Base-by-base conservation (phyloP, 176 grass and related monocot genomes). In the Tillandsia leiboldiana region DNA sequence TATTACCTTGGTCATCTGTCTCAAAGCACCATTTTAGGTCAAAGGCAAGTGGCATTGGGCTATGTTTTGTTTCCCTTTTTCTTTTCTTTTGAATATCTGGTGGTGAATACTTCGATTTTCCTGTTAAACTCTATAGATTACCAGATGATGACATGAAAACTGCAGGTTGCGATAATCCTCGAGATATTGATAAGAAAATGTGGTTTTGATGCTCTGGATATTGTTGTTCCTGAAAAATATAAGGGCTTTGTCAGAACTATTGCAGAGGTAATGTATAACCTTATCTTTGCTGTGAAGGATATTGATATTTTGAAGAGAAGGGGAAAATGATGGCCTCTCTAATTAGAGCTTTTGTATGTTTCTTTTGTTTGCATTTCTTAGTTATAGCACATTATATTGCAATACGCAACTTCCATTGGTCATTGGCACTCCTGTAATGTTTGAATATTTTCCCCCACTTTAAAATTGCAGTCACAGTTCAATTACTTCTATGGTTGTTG, bases 101-200 rank as follows among this genome's bases (percentile, higher is more conserved):
- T 72, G 51, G 33, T 42, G 33, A 42, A 42, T 42, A 6, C 33
- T 42, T 42, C 0, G 33, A 42, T 42, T 73, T 79, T 70, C 72
- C 62, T 65, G 49, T 53, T 12, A 66, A 17, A 51, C 33, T 11
- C 12, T 63, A 54, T 79, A 51, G 62, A 65, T 72, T 50, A 42
- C 8, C 69, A 58, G 59, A 10, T 63, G 61, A 10, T 71, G 13
- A 13, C 56, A 3, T 77, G 48, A 67, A 79, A 72, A 70, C 67
- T 81, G 73, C 82, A 97, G 93, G 89, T 92, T 83, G 71, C 50
- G 1, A 62, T 97, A 20, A 92, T 97, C 72, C 65, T 92, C 28
- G 89, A 97, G 75, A 97, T 97, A 85, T 75, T 97, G 57, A 84
- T 92, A 63, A 90, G 93, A 77, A 97, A 97, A 82, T 97, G 89